phyloP scores from a whole-genome alignment of 176 grass and related monocot genomes.

The Carex kokanica region DNA sequence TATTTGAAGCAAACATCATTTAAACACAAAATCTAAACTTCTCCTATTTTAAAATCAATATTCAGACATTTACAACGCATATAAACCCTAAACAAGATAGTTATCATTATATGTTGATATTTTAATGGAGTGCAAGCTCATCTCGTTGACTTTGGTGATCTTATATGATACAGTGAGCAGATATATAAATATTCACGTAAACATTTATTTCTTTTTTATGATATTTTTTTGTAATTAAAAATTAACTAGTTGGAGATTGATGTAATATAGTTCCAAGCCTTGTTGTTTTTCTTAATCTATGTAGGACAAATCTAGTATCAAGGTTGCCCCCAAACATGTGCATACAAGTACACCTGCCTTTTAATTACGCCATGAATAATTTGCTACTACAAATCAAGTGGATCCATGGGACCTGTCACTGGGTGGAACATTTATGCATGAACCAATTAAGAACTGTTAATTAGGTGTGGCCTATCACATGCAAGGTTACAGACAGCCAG shows the following conservation, averaged over 20 bases:
- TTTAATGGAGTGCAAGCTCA: not conserved
- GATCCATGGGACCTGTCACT: conserved; percentile 3
- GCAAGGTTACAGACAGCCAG: not conserved
- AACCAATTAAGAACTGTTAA: not conserved
- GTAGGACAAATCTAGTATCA: not conserved
- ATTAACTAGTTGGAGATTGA: not conserved
- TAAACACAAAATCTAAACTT: not conserved
- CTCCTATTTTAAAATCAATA: not conserved
- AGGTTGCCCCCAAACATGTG: not conserved
- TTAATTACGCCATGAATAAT: not conserved
- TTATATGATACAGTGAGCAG: not conserved
- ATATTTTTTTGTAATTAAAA: not conserved
- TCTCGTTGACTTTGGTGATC: not conserved
- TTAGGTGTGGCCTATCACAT: conserved; percentile 7
- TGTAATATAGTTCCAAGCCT: not conserved
- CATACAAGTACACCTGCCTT: not conserved
- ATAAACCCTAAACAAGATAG: not conserved
- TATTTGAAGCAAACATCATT: not conserved
- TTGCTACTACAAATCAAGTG: not conserved
- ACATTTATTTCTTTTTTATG: not conserved
- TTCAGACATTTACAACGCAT: not conserved
- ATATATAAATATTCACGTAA: not conserved
- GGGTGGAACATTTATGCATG: conserved; percentile 2
- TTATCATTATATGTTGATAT: not conserved
- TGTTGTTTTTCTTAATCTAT: not conserved